phyloP scores from a whole-genome alignment of 345 rosid species.

The Salix udensis region DNA sequence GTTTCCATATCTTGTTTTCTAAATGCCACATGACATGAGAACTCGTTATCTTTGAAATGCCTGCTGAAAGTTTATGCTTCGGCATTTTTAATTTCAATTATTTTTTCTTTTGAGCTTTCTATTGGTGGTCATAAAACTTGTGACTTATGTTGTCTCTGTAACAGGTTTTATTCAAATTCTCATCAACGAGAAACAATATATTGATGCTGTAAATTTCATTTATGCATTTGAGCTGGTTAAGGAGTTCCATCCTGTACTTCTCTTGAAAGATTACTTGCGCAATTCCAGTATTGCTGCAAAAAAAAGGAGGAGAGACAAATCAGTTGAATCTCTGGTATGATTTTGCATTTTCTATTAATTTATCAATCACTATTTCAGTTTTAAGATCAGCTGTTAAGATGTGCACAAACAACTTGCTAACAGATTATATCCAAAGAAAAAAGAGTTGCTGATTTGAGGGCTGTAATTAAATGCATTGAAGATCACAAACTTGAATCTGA shows the following conservation, averaged over 20 bases:
- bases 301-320: not conserved
- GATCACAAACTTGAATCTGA: constrained; percentile 16
- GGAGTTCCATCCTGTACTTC: constrained; percentile 18
- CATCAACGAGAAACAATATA: constrained; percentile 15
- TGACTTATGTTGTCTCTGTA: not conserved
- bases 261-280: constrained; percentile 19
- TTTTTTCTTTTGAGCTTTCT: not conserved
- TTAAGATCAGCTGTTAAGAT: not conserved
- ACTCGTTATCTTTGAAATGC: too few relatives aligned
- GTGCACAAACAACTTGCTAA: not conserved
- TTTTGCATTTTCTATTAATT: not conserved
- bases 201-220: constrained; percentile 33
- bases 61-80: not conserved
- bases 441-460: constrained; percentile 16
- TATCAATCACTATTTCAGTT: not conserved
- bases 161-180: constrained; percentile 35
- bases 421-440: constrained; percentile 23
- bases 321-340: constrained; percentile 20
- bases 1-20: too few relatives aligned
- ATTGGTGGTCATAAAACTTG: not conserved
- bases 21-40: too few relatives aligned
- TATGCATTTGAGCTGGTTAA: constrained; percentile 31
- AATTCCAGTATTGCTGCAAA: not conserved
- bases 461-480: constrained; percentile 22
- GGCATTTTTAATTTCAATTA: not conserved